These are phyloP conservation scores for Podila epigama DNA, from an alignment of 192 early-diverging fungal genomes.

Conservation along the genomic window DNA sequence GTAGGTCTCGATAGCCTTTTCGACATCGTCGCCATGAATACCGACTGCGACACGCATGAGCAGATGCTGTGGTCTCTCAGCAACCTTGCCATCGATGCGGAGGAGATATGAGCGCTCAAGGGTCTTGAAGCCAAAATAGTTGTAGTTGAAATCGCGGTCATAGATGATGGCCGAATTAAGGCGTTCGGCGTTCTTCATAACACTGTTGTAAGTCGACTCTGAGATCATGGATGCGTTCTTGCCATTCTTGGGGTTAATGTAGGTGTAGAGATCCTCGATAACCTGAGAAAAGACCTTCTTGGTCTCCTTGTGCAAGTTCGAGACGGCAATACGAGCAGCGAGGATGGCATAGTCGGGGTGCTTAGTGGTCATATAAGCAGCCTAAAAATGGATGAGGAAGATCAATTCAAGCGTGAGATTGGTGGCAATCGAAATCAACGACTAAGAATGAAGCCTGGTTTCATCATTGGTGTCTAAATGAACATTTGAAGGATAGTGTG, in stretches of 20 bases:
- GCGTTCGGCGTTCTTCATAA: constrained; percentile 77
- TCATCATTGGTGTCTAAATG: neutral
- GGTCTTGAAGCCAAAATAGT: constrained; percentile 99
- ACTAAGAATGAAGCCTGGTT: neutral
- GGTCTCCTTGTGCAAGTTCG: constrained; percentile 94
- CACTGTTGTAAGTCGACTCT: constrained; percentile 69
- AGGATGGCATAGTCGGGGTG: constrained; percentile 98
- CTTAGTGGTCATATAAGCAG: constrained; percentile 89
- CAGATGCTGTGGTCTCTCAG: constrained; percentile 97
- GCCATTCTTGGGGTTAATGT: constrained; percentile 89
- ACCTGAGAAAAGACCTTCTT: constrained; percentile 86
- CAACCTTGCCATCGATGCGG: constrained; percentile 84
- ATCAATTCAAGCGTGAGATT: too few species aligned
- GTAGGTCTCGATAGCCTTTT: constrained; percentile 94
- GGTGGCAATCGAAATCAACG: neutral
- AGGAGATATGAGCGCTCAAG: constrained; percentile 96
- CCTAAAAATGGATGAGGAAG: constrained; percentile 55
- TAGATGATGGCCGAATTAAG: constrained; percentile 98
- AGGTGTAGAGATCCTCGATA: constrained; percentile 84
- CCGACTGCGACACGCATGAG: constrained; percentile 98
- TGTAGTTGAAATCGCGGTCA: constrained; percentile 97
- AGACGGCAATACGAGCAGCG: constrained; percentile 96
- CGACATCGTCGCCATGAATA: constrained; percentile 93
- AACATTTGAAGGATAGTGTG: neutral
- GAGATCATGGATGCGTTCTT: constrained; percentile 93